Evolutionary conservation across 2,329 filamentous ascomycete species (phyloP).

Genomic region (Ceratocystis colombiana): DNA sequence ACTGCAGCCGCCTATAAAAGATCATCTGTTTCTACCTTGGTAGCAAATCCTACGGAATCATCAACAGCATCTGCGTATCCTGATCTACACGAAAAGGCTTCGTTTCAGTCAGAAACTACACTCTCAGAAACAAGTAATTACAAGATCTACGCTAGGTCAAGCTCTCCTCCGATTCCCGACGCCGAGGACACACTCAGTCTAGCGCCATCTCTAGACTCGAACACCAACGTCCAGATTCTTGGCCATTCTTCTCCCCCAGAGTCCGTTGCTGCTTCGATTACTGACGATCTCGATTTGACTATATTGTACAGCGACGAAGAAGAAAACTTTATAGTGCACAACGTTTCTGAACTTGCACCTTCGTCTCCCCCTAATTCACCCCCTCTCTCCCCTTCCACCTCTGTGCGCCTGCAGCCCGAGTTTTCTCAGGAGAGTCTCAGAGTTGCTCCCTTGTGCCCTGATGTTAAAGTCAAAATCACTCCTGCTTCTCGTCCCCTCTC

Average conservation of each 20-base stretch:
- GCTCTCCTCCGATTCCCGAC: conserved; percentile 32
- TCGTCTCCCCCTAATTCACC: conserved; percentile 27
- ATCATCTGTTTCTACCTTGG: conserved; percentile 27
- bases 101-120: conserved; percentile 34
- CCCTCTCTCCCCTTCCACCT: conserved; percentile 16
- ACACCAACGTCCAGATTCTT: conserved; percentile 42
- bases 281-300: conserved; percentile 45
- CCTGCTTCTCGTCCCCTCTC: conserved; percentile 23
- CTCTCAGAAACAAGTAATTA: conserved; percentile 45
- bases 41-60: background rate
- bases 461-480: conserved; percentile 32
- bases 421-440: conserved; percentile 54
- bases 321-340: conserved; percentile 26
- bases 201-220: conserved; percentile 33
- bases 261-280: conserved; percentile 35
- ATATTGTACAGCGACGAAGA: conserved; percentile 24
- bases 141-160: conserved; percentile 41
- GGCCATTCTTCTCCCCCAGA: conserved; percentile 42
- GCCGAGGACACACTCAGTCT: conserved; percentile 33
- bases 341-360: conserved; percentile 27
- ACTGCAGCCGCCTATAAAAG: conserved; percentile 20
- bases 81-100: conserved; percentile 24
- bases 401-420: conserved; percentile 32
- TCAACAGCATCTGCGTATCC: conserved; percentile 14
- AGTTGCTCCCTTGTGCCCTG: conserved; percentile 45